Conservation (phyloP, 108 stramenopile species). For the Nitzschia inconspicua region DNA sequence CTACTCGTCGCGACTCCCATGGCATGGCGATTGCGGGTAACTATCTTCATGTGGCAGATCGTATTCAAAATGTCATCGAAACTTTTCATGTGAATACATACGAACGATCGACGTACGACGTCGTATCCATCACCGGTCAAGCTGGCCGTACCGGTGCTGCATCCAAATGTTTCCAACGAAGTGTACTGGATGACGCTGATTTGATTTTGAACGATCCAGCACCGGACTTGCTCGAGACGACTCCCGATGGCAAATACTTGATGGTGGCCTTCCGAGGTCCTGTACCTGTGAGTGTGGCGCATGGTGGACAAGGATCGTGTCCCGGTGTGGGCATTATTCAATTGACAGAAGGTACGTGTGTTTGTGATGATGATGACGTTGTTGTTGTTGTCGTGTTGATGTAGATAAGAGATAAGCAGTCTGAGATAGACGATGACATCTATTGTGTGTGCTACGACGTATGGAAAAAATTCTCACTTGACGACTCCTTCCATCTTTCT, state of each 20-base stretch:
- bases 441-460: too few relatives aligned
- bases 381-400: too few relatives aligned
- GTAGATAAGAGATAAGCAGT: too few relatives aligned
- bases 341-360: slow-evolving; percentile 4
- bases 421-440: too few relatives aligned
- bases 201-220: slow-evolving; percentile 19
- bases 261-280: slow-evolving; percentile 32
- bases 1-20: slow-evolving; percentile 39
- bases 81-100: slow-evolving; percentile 9
- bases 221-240: slow-evolving; percentile 13
- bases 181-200: slow-evolving; percentile 9
- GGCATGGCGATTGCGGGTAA: neutral
- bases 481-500: too few relatives aligned
- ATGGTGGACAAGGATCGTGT: slow-evolving; percentile 33
- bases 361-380: too few relatives aligned
- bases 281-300: slow-evolving; percentile 21
- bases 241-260: slow-evolving; percentile 37
- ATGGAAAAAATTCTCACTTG: too few relatives aligned
- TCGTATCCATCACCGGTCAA: slow-evolving; percentile 9
- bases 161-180: slow-evolving; percentile 3
- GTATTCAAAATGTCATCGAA: slow-evolving; percentile 32
- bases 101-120: slow-evolving; percentile 17
- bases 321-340: slow-evolving; percentile 37
- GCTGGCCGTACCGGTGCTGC: neutral
- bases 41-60: slow-evolving; percentile 30